Evolutionary conservation across 2,329 filamentous ascomycete species (phyloP).

Genomic region (Trichoderma atroviride): DNA sequence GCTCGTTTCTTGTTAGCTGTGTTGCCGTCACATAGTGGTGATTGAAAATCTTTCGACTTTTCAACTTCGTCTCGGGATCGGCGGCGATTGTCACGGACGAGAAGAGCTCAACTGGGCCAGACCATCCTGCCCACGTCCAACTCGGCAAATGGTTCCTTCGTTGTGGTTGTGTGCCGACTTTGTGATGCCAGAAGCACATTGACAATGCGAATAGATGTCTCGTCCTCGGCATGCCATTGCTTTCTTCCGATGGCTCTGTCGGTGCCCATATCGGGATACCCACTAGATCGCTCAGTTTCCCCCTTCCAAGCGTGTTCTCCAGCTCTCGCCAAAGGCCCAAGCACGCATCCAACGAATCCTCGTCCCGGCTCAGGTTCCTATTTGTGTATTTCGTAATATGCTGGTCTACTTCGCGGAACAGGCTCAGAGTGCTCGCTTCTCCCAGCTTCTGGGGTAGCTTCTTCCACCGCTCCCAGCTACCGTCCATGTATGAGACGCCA

Average conservation of each 20-base stretch:
- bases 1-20: slow-evolving; percentile 40
- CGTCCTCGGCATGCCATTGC: slow-evolving; percentile 32
- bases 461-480: slow-evolving; percentile 43
- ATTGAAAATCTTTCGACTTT: slow-evolving; percentile 39
- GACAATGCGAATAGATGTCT: slow-evolving; percentile 40
- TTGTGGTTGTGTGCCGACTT: slow-evolving; percentile 32
- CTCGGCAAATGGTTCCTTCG: slow-evolving; percentile 40
- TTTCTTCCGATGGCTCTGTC: slow-evolving; percentile 16
- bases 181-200: slow-evolving; percentile 44
- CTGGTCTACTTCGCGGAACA: slow-evolving; percentile 41
- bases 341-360: slow-evolving; percentile 41
- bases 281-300: slow-evolving; percentile 37
- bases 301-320: slow-evolving; percentile 37
- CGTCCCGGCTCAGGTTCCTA: slow-evolving; percentile 36
- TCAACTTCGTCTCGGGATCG: slow-evolving; percentile 35
- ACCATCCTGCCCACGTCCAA: slow-evolving; percentile 45
- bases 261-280: slow-evolving; percentile 40
- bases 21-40: slow-evolving; percentile 43
- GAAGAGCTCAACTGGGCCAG: slow-evolving; percentile 40
- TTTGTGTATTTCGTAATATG: slow-evolving; percentile 40
- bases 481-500: slow-evolving; percentile 41
- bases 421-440: slow-evolving; percentile 40
- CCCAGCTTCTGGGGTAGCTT: slow-evolving; percentile 35
- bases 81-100: slow-evolving; percentile 38
- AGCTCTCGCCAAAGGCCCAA: slow-evolving; percentile 38